Evolutionary conservation across 805 yeast genomes (phyloP), one percentile per base, ranked within the genome.

Genomic region (Metschnikowia amazonensis): DNA sequence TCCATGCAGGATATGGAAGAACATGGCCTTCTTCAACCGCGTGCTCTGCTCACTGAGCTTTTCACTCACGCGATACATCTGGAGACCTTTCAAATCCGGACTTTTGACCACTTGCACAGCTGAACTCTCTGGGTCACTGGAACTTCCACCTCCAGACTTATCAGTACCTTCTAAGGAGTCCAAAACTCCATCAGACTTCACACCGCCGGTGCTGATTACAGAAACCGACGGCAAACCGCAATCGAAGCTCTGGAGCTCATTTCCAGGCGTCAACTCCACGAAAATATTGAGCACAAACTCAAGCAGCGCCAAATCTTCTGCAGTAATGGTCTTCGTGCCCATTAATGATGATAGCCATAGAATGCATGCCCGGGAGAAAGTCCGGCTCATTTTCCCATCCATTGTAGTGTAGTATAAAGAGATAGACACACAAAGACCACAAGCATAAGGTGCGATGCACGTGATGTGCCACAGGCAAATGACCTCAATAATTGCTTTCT

Each of bases 1-100:
- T 3, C 47, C 52, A 30, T 49, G 47, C 21, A 46, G 44, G 3
- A 49, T 23, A 31, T 49, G 52, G 14, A 31, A 30, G 38, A 43
- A 43, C 18, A 49, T 42, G 16, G 42, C 38, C 27, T 45, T 38
- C 20, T 30, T 38, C 28, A 38, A 21, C 14, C 20, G 33, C 8
- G 16, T 5, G 16, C 42, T 38, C 27, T 30, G 42, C 16, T 38
- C 42, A 9, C 27, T 10, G 13, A 38, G 35, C 21, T 30, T 20
- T 14, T 38, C 42, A 10, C 35, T 38, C 20, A 38, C 42, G 3
- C 42, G 29, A 20, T 38, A 38, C 1, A 38, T 28, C n/a, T 21
- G 42, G 7, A 23, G 40, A 3, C 21, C 28, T 10, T 20, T 38
- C 16, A 30, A 29, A 10, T 38, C 42, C 11, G 42, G 42, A n/a